Evolutionary conservation across 495 filamentous ascomycete species (phyloP).

Genomic region (Pseudomonodictys pantanalensis): DNA sequence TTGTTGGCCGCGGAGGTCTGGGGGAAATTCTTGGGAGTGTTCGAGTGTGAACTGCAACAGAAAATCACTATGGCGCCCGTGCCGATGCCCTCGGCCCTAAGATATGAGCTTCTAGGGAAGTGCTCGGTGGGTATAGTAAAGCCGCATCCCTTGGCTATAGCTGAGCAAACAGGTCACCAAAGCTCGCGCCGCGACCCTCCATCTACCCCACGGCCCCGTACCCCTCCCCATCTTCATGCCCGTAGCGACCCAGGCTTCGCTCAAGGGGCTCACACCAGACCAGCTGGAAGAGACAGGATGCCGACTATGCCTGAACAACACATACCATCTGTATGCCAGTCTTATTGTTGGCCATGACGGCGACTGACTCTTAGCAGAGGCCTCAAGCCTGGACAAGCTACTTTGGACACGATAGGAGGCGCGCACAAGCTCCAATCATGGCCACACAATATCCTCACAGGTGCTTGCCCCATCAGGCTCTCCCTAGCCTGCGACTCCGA

Average conservation of each 20-base stretch:
- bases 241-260: constrained; percentile 92
- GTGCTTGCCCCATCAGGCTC: constrained; percentile 25
- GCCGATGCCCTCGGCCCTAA: constrained; percentile 71
- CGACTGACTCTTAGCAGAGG: constrained; percentile 47
- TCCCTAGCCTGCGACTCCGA: background rate
- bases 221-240: constrained; percentile 95
- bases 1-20: too few species aligned
- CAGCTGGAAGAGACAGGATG: constrained; percentile 87
- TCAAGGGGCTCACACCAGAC: constrained; percentile 91
- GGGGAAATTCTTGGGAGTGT: too few species aligned
- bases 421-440: constrained; percentile 93
- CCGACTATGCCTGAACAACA: constrained; percentile 91
- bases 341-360: background rate
- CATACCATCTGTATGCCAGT: constrained; percentile 71
- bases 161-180: constrained; percentile 70
- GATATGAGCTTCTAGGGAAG: constrained; percentile 73
- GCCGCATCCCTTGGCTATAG: background rate
- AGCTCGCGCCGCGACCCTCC: constrained; percentile 85
- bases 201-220: constrained; percentile 87
- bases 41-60: too few species aligned
- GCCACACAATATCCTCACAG: constrained; percentile 88
- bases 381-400: constrained; percentile 86
- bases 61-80: constrained; percentile 33
- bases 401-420: constrained; percentile 80
- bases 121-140: constrained; percentile 66